Evolutionary conservation across 228 moss, liverwort and hornwort species (phyloP), one percentile per base, ranked within the genome.

Genomic region (Sphagnum fallax): DNA sequence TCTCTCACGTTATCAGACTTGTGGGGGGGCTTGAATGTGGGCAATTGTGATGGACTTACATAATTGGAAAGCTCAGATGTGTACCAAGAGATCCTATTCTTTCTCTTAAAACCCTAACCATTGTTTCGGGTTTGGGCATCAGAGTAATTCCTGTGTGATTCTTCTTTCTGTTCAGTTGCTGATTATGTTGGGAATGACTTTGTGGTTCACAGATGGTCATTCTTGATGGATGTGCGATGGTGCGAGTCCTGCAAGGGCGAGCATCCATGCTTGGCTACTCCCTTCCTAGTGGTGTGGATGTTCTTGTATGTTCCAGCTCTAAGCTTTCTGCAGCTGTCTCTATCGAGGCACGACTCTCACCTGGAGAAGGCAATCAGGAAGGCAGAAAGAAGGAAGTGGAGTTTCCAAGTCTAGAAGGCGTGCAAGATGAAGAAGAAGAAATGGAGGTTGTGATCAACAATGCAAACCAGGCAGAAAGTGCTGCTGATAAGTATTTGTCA

Each of bases 161-260:
- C 9, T 11, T 11, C 4, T 48, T 65, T 10, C 10, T 4, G n/a
- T 65, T 32, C 47, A 10, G 9, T 4, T 65, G 6, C 6, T 6
- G 5, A 49, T 13, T n/a, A 12, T 13, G 50, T 32, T 32, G 10
- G 50, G 14, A 48, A 10, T 6, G n/a, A 5, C 11, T 4, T 65
- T 4, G 6, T 65, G 49, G n/a, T 65, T 48, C 12, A 6, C 87
- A 95, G 92, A 85, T 75, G 72, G 85, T 92, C 65, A 69, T 76
- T 51, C 71, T 95, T 66, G 92, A 92, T 72, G 95, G 95, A 53
- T 92, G 92, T 82, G 90, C 95, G 6, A 87, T 89, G 84, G 90
- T 95, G 57, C 87, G 77, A 82, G 82, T 90, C 48, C 51, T 84
- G 67, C 71, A 85, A 67, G 95, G 90, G 67, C 81, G 83, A 60